A percentile compares a stretch with the other conserved stretches of the same genome.
Conservation (phyloP, 2,329 filamentous ascomycete species). For the Trichoderma afroharzianum region DNA sequence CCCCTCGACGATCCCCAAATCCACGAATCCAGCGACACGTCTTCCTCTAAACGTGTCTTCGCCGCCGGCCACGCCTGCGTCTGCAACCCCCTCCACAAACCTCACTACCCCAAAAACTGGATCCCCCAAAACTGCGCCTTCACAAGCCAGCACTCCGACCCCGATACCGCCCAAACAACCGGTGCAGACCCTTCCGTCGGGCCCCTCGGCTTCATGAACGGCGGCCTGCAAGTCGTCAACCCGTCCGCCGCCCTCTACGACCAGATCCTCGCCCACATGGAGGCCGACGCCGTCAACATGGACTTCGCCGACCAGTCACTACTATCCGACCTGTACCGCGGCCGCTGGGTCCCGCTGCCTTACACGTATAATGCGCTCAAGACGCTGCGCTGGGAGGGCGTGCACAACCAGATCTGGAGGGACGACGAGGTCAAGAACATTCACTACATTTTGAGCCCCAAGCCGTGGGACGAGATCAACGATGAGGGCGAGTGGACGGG, state of each 20-base stretch:
- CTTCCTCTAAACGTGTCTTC: constrained; percentile 60
- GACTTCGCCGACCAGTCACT: constrained; percentile 60
- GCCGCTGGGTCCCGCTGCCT: constrained; percentile 55
- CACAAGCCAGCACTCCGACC: constrained; percentile 48
- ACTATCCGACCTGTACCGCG: constrained; percentile 52
- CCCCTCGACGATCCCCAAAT: constrained; percentile 54
- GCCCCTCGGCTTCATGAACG: constrained; percentile 47
- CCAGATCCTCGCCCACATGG: constrained; percentile 50
- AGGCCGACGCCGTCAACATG: constrained; percentile 43
- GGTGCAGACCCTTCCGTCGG: constrained; percentile 43
- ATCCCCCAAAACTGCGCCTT: constrained; percentile 55
- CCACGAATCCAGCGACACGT: constrained; percentile 21
- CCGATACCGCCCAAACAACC: constrained; percentile 44
- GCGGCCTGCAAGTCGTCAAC: constrained; percentile 50
- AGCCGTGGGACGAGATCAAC: constrained; percentile 57
- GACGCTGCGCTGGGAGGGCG: constrained; percentile 51
- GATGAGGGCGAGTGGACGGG: constrained; percentile 42
- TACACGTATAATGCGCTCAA: constrained; percentile 63
- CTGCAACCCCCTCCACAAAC: constrained; percentile 75
- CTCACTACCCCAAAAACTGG: constrained; percentile 76
- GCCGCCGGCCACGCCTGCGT: constrained; percentile 81
- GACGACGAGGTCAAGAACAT: constrained; percentile 58
- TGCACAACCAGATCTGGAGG: constrained; percentile 55
- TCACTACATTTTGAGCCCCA: constrained; percentile 59
- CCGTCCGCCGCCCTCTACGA: constrained; percentile 46